These are phyloP conservation scores for Singerocomus inundabilis DNA, from an alignment of 1,284 basidiomycete species.

Conservation along the genomic window DNA sequence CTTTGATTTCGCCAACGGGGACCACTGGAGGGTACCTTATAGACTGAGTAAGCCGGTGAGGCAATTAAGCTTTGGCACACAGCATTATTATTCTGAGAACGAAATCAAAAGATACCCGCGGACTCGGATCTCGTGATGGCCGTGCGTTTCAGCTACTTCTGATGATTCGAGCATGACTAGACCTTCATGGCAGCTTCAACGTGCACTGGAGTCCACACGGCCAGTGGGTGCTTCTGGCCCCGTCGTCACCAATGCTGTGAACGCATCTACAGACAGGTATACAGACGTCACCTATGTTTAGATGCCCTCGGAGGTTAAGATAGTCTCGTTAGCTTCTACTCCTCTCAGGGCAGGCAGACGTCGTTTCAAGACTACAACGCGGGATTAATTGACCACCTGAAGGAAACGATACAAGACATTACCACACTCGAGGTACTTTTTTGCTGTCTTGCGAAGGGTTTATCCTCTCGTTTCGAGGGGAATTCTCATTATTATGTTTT, in stretches of 20 bases:
- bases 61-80: constrained; percentile 5
- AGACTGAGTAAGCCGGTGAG: constrained; percentile 67
- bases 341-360: constrained; percentile 78
- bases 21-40: constrained; percentile 54
- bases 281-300: constrained; percentile 1
- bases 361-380: constrained; percentile 77
- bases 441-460: constrained; percentile 5
- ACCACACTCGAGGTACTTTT: constrained; percentile 64
- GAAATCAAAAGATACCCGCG: constrained; percentile 46
- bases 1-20: constrained; percentile 60
- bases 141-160: constrained; percentile 35
- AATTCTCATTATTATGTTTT: background rate
- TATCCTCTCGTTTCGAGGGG: background rate
- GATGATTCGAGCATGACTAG: constrained; percentile 1
- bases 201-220: constrained; percentile 45
- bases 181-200: constrained; percentile 42
- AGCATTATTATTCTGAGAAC: constrained; percentile 2
- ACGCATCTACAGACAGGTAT: constrained; percentile 77
- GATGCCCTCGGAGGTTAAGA: constrained; percentile 7
- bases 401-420: constrained; percentile 47
- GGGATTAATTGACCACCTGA: constrained; percentile 59
- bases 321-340: constrained; percentile 64
- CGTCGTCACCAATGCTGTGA: constrained; percentile 52
- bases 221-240: constrained; percentile 37
- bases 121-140: constrained; percentile 51